Base-by-base conservation (phyloP, 257 asterid species). In the Gardenia jasminoides region DNA sequence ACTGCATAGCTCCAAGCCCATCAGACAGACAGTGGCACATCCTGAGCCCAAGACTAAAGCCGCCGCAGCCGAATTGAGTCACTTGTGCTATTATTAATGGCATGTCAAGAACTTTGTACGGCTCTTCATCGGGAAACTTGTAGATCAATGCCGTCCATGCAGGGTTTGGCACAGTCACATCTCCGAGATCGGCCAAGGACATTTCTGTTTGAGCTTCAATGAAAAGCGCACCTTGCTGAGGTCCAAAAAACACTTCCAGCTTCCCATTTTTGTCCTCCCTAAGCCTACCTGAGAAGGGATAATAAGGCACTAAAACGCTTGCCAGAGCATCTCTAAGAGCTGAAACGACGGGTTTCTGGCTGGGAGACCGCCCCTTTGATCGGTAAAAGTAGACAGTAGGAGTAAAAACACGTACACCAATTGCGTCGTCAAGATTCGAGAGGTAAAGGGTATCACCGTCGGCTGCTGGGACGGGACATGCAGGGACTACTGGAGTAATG, bases 1-100 rank as follows among this genome's bases (percentile, higher is more conserved):
- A 91, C 82, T 93, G 97, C 97, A 93, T 91, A 22, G 96, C 98
- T 24, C 98, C 98, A 47, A 89, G 84, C 71, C 98, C 98, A 62
- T 93, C 98, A 74, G 97, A 93, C n/a, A 93, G 88, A 71, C 98
- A 92, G 62, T 91, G 97, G 66, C 98, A 91, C 46, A 93, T 83
- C 67, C 98, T 92, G 78, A 93, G 78, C 10, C 97, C 98, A 30
- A 92, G 90, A 83, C 98, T 86, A 64, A 93, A 87, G 0, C 97
- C 97, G 77, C 98, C 97, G 77, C 98, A 90, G 6, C 82, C 78
- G 76, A 92, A 93, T 47, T 43, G 85, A 16, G 97, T 93, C 59
- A 91, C 91, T 76, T 93, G 98, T 52, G 94, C 97, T 80, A 93
- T 91, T 30, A 93, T 50, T 87, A 91, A 80, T 26, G 97, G 97